Evolutionary conservation across 257 asterid genomes (phyloP), one percentile per base, ranked within the genome.

Genomic region (Salvia hispanica): DNA sequence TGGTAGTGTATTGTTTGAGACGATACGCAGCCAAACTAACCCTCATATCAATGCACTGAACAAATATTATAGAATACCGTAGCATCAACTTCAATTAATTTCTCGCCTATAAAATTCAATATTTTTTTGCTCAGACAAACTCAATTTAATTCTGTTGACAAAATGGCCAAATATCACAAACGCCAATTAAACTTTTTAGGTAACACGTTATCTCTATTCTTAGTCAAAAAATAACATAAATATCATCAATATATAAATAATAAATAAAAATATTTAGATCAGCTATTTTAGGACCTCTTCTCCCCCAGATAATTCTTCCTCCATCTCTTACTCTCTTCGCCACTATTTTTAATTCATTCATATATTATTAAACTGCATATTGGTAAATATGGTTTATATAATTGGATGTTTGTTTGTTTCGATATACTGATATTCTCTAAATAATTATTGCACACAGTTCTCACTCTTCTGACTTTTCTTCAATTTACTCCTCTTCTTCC

Each of bases 401-500:
- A 7, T 39, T 10, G 45, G 3, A 40, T 40, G 15, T 53, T 21
- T 52, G 7, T 52, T 52, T 21, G 34, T 52, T 16, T 52, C 58
- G 4, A 52, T 52, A 2, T 54, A 25, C 40, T 40, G 57, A 58
- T 12, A 51, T 33, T 43, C 31, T n/a, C 10, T 12, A 40, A 51
- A 25, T 25, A 0, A 2, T 33, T 60, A 43, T 67, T 67, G 16
- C 43, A 39, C 43, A 1, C 58, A 61, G 45, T 65, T 73, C 79
- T 73, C 79, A 31, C 68, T 59, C 81, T 9, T 76, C 66, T 74
- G 78, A 76, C 76, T 72, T 73, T 64, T 62, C 63, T 43, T 50
- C 67, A n/a, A 65, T 52, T 25, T 60, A 62, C 62, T 62, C 9
- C 55, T 28, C 57, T 53, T 73, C 78, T 71, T 80, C 71, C 45